Conservation (phyloP, 1,284 basidiomycete species). For the Lentinula novae-zelandiae region DNA sequence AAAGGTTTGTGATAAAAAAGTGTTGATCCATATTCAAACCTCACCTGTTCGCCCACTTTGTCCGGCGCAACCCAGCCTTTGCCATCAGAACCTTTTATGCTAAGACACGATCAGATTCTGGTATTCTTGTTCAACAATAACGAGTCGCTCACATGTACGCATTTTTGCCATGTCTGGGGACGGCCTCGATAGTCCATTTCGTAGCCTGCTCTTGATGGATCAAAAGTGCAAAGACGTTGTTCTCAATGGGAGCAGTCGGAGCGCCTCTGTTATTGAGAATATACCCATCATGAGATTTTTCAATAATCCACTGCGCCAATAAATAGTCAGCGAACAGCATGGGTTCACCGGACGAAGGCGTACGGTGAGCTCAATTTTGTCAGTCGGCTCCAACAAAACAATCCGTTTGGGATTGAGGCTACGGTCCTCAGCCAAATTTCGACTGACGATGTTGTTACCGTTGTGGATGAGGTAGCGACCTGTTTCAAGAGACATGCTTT, state of each 20-base stretch:
- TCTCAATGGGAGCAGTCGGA: neutral
- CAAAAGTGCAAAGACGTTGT: neutral
- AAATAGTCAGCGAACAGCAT: neutral
- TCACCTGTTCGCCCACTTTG: neutral
- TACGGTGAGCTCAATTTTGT: neutral
- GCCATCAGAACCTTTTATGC: neutral
- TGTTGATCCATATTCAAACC: no score
- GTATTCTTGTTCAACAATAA: neutral
- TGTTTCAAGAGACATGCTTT: constrained; percentile 1
- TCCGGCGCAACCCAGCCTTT: constrained; percentile 8
- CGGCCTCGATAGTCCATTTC: constrained; percentile 5
- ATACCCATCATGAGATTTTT: neutral
- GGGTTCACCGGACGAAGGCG: neutral
- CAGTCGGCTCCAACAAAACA: neutral
- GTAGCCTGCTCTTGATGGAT: neutral
- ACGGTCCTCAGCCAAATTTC: neutral
- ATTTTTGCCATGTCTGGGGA: neutral
- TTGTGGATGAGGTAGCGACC: neutral
- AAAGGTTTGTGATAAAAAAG: no score
- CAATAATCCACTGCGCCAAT: neutral
- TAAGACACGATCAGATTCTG: neutral
- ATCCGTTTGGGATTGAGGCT: neutral
- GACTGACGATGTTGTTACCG: neutral
- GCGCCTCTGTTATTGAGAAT: neutral
- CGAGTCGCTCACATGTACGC: neutral